Evolutionary conservation across 1,284 basidiomycete species (phyloP), one percentile per base, ranked within the genome.

Genomic region (Leccinum pallidistipes): DNA sequence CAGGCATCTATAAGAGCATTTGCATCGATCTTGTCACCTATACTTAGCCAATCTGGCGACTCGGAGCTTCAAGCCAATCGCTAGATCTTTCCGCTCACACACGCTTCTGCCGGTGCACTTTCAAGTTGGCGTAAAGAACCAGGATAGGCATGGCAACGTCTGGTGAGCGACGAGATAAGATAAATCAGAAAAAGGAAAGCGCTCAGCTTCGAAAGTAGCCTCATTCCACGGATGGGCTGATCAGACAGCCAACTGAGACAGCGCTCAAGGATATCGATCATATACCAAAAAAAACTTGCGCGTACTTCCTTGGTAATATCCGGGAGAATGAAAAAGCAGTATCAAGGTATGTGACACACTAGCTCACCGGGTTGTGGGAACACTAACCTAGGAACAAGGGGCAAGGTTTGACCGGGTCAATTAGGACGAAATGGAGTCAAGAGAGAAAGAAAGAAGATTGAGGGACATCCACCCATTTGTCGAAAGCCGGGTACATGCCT

Each of bases 121-220:
- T 43, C 27, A 52, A 56, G 1, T 68, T 36, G 16, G 68, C 60
- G 45, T 61, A 58, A 14, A 66, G 63, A 32, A 62, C 63, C 29
- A 64, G 18, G 6, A 65, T 38, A 10, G 64, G 69, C 24, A 52
- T 34, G 0, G 55, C 32, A 55, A 61, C 10, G 58, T 66, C 69
- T 64, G 32, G 18, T 24, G 12, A 38, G 36, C 3, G 9, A 5
- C 2, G 9, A 43, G n/a, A 36, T 36, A 43, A 10, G 40, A 5
- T 43, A 18, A 43, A 21, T 8, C 21, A 8, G 29, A 14, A 38
- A 51, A 51, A 14, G 21, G 24, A 18, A 40, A 53, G 7, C 47
- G n/a, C 18, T 62, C 58, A 3, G 50, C 57, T 58, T 68, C 69
- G 2, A 62, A 36, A 12, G 62, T 59, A 16, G 63, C 65, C 65